Conservation (phyloP, 1,284 basidiomycete species). For the Wallemia ichthyophaga region DNA sequence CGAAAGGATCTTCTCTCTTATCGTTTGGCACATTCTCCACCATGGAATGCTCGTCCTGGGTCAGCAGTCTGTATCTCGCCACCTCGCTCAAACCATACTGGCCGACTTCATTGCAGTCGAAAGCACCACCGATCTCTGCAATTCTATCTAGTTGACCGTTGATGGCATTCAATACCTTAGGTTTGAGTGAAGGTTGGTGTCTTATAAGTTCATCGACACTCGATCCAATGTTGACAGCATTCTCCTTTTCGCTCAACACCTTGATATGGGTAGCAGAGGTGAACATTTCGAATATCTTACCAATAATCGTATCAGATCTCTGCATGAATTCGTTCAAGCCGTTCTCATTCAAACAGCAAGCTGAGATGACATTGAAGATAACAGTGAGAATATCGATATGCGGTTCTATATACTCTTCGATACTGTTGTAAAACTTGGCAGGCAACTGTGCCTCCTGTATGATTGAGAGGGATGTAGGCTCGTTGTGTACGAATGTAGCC, state of each 20-base stretch:
- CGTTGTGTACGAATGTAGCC: conserved; percentile 94
- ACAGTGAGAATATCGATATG: conserved; percentile 66
- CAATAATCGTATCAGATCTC: conserved; percentile 40
- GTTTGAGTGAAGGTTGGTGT: conserved; percentile 71
- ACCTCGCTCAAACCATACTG: conserved; percentile 6
- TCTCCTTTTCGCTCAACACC: conserved; percentile 62
- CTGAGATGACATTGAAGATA: conserved; percentile 84
- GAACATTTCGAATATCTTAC: conserved; percentile 55
- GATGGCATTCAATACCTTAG: conserved; percentile 42
- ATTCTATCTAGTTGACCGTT: conserved; percentile 38
- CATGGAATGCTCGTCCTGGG: conserved; percentile 6
- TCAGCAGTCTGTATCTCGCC: conserved; percentile 1
- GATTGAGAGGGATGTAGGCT: conserved; percentile 72
- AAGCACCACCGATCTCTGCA: conserved; percentile 34
- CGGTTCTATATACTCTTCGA: conserved; percentile 59
- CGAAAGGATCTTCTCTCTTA: not conserved
- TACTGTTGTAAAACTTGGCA: conserved; percentile 54
- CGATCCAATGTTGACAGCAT: conserved; percentile 57
- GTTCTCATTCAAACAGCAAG: conserved; percentile 69
- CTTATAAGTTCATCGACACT: conserved; percentile 83
- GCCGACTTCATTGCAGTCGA: conserved; percentile 26
- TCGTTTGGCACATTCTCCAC: not conserved
- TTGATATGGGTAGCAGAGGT: conserved; percentile 58
- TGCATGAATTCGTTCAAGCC: conserved; percentile 55
- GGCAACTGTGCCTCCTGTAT: conserved; percentile 80